phyloP scores from a whole-genome alignment of 2,329 filamentous ascomycete species.

The Purpureocillium takamizusanense region DNA sequence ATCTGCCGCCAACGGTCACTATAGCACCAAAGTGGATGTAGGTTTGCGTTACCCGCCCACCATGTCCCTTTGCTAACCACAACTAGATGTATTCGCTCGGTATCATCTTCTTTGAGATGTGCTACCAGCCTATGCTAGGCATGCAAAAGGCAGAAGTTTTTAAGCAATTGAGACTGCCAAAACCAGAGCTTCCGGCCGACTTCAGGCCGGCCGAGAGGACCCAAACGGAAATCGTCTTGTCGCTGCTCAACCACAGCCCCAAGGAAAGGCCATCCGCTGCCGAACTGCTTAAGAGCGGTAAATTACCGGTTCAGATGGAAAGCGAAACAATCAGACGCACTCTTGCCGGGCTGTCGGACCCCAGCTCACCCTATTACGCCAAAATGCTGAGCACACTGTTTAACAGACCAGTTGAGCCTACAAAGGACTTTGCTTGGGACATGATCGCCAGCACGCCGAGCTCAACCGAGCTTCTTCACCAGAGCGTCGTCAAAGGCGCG shows the following conservation, averaged over 20 bases:
- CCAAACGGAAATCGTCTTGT: constrained; percentile 70
- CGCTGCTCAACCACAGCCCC: constrained; percentile 73
- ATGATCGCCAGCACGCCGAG: constrained; percentile 49
- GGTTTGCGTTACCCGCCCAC: constrained; percentile 21
- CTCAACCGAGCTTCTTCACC: constrained; percentile 56
- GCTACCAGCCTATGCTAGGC: constrained; percentile 56
- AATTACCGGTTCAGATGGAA: constrained; percentile 84
- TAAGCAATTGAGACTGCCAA: constrained; percentile 56
- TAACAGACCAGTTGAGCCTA: constrained; percentile 62
- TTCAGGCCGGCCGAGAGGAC: constrained; percentile 63
- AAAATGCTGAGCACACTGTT: constrained; percentile 87
- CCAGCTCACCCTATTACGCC: constrained; percentile 77
- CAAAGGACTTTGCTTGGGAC: constrained; percentile 76
- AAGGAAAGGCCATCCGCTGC: constrained; percentile 73
- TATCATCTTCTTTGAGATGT: constrained; percentile 99
- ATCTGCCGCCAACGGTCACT: constrained; percentile 63
- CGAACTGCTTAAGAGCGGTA: constrained; percentile 76
- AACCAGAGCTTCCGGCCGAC: constrained; percentile 60
- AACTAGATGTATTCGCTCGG: constrained; percentile 85
- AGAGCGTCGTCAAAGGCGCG: constrained; percentile 64
- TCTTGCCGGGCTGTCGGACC: constrained; percentile 71
- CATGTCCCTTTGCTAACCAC: constrained; percentile 1
- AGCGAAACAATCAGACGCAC: constrained; percentile 83
- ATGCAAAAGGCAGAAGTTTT: constrained; percentile 59
- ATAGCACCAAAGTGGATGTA: constrained; percentile 88